These are phyloP conservation scores for Geranium brycei DNA, from an alignment of 345 rosid species.

Conservation along the genomic window DNA sequence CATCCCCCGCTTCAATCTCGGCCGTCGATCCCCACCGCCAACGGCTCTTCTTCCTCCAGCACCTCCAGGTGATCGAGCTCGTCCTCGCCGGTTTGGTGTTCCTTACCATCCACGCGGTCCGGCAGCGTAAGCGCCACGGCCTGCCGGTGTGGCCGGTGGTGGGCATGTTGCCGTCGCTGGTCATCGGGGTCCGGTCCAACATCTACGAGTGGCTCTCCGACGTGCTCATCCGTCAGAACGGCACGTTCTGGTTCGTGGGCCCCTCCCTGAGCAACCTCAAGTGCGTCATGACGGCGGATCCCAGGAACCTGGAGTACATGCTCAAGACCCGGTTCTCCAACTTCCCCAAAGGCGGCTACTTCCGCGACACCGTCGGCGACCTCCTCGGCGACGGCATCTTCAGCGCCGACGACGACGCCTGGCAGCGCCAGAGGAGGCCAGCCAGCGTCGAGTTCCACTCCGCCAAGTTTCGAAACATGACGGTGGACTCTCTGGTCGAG, in stretches of 20 bases:
- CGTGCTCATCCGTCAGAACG: constrained; percentile 42
- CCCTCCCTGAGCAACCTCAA: constrained; percentile 74
- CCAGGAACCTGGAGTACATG: constrained; percentile 74
- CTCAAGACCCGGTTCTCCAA: constrained; percentile 72
- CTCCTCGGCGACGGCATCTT: constrained; percentile 87
- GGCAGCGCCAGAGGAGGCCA: constrained; percentile 79
- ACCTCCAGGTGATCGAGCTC: constrained; percentile 36
- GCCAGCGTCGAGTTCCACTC: constrained; percentile 95
- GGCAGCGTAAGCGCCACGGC: constrained; percentile 38
- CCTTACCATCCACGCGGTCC: constrained; percentile 33
- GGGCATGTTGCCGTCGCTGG: constrained; percentile 84
- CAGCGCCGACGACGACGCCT: constrained; percentile 69
- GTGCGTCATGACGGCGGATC: constrained; percentile 67
- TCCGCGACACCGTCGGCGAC: constrained; percentile 53
- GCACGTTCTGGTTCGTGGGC: constrained; percentile 69
- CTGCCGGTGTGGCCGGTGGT: constrained; percentile 75
- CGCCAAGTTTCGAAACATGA: constrained; percentile 58
- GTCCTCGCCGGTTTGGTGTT: constrained; percentile 39
- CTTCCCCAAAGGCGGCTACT: constrained; percentile 78
- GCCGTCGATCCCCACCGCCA: constrained; percentile 1
- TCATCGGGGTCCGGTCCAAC: constrained; percentile 30
- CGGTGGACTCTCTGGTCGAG: constrained; percentile 48
- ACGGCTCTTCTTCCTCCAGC: constrained; percentile 10
- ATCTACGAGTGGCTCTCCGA: constrained; percentile 63
- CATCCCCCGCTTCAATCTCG: constrained; percentile 17